Base-by-base conservation (phyloP, 1,139 yeast genomes). In the Candida albicans region DNA sequence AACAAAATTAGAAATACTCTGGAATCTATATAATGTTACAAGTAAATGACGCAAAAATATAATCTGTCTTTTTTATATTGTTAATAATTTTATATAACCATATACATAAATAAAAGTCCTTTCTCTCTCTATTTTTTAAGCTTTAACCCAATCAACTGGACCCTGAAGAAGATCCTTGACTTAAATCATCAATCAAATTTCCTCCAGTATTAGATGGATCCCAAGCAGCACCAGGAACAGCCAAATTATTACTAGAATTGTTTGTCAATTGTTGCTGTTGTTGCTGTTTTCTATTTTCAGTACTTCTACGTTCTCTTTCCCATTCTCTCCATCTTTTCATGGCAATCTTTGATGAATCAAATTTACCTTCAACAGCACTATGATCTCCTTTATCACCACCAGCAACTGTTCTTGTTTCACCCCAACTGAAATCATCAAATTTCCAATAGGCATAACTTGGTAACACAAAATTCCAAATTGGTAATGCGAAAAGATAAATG, bases 371-470 rank as follows among this genome's bases (percentile, higher is more conserved):
- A 36, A 70, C 81, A 12, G 62, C 71, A 45, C 82, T 90, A 61
- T 88, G 96, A 4, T 67, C 75, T 30, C 82, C 87, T 52, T 75
- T 76, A 49, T 74, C 81, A 9, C 81, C 95, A 37, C 93, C 95
- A 14, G 81, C 81, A 46, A 93, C 82, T 15, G 87, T 77, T 73
- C 99, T 80, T 4, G 99, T 93, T 53, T 91, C 98, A 64, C 99
- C 99, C 99, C 99, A 93, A 57, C 93, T 82, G 69, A 93, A 93
- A 65, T 93, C 99, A 65, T 93, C 99, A 66, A 93, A 93, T 65
- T 91, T 91, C 99, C 99, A 93, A 57, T 65, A 93, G 0, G 98
- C 89, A 65, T 93, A 88, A 41, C 81, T 63, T 3, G 99, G 99
- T 44, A 93, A 73, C 5, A 91, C 84, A 61, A 93, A 87, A 64